A percentile compares a stretch with the other conserved stretches of the same genome.
Conservation (phyloP, 208 protist species). For the Phytomonas sp. region DNA sequence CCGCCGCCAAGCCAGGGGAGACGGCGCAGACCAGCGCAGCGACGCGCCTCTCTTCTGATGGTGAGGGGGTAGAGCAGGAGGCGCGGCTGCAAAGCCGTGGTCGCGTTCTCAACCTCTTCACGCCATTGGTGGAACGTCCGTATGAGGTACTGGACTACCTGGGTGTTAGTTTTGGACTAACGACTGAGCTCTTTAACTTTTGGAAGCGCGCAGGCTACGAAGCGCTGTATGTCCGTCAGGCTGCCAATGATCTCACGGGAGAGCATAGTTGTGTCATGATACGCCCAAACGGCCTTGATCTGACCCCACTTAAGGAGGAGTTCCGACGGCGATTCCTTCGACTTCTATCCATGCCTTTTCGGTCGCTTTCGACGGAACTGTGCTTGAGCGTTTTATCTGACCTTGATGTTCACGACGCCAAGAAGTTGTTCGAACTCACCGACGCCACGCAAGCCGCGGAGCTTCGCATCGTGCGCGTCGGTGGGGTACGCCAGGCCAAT, state of each 20-base stretch:
- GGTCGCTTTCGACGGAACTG: slow-evolving; percentile 72
- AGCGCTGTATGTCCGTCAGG: slow-evolving; percentile 90
- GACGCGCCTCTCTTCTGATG: neutral
- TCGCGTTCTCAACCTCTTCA: slow-evolving; percentile 64
- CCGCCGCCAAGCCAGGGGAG: slow-evolving; percentile 4
- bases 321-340: slow-evolving; percentile 90
- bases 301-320: slow-evolving; percentile 64
- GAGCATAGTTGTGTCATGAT: slow-evolving; percentile 99
- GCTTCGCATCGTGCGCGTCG: slow-evolving; percentile 35
- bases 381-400: slow-evolving; percentile 79
- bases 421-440: slow-evolving; percentile 30
- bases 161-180: slow-evolving; percentile 96
- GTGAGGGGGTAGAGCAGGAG: neutral
- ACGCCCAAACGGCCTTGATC: slow-evolving; percentile 56
- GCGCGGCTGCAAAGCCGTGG: slow-evolving; percentile 9
- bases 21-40: neutral
- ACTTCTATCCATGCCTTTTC: slow-evolving; percentile 91
- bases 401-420: slow-evolving; percentile 33
- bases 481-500: slow-evolving; percentile 46
- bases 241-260: slow-evolving; percentile 96
- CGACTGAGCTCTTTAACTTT: slow-evolving; percentile 94
- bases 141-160: slow-evolving; percentile 96
- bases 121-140: slow-evolving; percentile 71
- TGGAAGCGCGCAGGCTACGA: slow-evolving; percentile 90
- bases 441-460: slow-evolving; percentile 16